Evolutionary conservation across 1,139 yeast genomes (phyloP).

Genomic region (Pichia sp.): DNA sequence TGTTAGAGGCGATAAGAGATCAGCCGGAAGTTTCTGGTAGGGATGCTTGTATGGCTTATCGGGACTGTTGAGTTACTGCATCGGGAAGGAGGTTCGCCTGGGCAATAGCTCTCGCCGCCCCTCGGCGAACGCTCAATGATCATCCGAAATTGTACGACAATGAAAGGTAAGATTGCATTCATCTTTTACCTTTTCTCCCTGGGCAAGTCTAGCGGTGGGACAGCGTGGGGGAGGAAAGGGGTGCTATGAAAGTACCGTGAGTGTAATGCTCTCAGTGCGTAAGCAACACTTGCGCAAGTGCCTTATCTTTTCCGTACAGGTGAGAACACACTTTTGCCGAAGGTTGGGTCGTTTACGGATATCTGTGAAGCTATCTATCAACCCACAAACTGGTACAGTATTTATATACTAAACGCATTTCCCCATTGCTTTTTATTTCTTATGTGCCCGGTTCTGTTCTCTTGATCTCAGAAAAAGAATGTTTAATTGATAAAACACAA

Average conservation of each 20-base stretch:
- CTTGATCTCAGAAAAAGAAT: too few species aligned
- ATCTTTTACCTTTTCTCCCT: too few species aligned
- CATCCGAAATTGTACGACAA: neutral
- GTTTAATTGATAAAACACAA: too few species aligned
- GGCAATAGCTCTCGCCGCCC: neutral
- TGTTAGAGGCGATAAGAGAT: too few species aligned
- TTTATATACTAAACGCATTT: neutral
- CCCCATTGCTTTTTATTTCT: neutral
- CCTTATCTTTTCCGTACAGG: neutral
- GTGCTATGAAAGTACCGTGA: neutral
- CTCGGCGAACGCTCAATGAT: neutral
- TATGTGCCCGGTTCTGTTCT: too few species aligned
- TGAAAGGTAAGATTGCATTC: too few species aligned
- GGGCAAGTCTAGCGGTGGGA: too few species aligned
- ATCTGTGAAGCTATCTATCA: neutral
- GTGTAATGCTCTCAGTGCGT: neutral
- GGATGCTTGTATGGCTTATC: neutral
- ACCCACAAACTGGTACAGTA: neutral
- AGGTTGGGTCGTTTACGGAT: neutral
- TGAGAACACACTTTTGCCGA: neutral
- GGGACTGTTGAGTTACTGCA: neutral
- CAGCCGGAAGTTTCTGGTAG: too few species aligned
- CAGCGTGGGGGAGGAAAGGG: neutral
- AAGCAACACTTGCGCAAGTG: neutral
- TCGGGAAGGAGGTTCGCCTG: neutral